A percentile compares a stretch with the other conserved stretches of the same genome.
phyloP scores from a whole-genome alignment of 73 alveolate genomes.

The Paramecium octaurelia region DNA sequence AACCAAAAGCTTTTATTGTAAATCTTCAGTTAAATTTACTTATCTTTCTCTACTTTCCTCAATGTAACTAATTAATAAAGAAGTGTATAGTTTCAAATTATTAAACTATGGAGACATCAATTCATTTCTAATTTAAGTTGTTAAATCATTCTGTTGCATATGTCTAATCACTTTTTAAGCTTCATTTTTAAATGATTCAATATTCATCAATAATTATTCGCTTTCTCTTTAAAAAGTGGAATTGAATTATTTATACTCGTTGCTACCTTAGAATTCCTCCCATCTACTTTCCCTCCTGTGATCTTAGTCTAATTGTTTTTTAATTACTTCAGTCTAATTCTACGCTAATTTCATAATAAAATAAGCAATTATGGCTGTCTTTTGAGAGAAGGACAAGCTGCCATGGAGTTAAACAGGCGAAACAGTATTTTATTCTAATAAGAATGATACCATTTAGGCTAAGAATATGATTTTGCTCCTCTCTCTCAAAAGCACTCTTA shows the following conservation, averaged over 20 bases:
- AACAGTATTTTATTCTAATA: constrained; percentile 44
- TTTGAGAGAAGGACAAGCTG: background rate
- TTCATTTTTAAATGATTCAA: constrained; percentile 22
- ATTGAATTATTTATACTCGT: background rate
- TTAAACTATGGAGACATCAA: background rate
- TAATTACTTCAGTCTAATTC: constrained; percentile 14
- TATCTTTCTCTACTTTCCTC: constrained; percentile 50
- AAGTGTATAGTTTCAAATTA: background rate
- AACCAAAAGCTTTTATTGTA: background rate
- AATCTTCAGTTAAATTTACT: background rate
- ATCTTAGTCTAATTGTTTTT: constrained; percentile 6
- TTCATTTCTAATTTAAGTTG: background rate
- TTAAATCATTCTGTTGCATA: background rate
- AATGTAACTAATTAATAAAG: background rate
- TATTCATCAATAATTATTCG: background rate
- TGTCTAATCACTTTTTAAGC: constrained; percentile 8
- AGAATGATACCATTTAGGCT: constrained; percentile 36
- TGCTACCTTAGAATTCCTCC: background rate
- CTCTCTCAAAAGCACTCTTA: constrained; percentile 41
- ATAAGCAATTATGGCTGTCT: constrained; percentile 45
- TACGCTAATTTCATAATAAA: constrained; percentile 25
- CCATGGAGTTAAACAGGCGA: background rate
- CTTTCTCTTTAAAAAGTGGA: constrained; percentile 31
- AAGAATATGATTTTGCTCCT: constrained; percentile 56
- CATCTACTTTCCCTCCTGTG: constrained; percentile 31